phyloP scores from a whole-genome alignment of 2,329 filamentous ascomycete species.

The Cordyceps tenuipes region DNA sequence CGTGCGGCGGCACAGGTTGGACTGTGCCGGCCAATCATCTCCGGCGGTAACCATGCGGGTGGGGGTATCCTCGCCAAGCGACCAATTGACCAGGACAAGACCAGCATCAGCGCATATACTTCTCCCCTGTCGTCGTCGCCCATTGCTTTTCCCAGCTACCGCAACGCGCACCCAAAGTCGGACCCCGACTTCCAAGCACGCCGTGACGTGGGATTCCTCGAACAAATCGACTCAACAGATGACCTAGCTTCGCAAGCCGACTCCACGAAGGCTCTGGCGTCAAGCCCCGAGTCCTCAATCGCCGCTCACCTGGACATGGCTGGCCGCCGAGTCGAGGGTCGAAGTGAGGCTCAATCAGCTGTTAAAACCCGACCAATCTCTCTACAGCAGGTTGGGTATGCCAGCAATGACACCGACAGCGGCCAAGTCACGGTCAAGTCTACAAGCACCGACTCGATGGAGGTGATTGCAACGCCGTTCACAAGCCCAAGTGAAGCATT shows the following conservation, averaged over 20 bases:
- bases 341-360: neutral
- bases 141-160: conserved; percentile 25
- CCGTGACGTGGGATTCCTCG: neutral
- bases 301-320: conserved; percentile 8
- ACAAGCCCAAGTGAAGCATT: conserved; percentile 47
- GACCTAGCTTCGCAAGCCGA: conserved; percentile 10
- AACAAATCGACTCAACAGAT: conserved; percentile 23
- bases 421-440: conserved; percentile 34
- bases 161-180: conserved; percentile 35
- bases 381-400: conserved; percentile 5
- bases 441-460: conserved; percentile 44
- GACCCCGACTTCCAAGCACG: conserved; percentile 34
- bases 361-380: neutral
- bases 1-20: conserved; percentile 57
- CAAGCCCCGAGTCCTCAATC: conserved; percentile 10
- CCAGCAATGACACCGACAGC: neutral
- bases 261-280: conserved; percentile 7
- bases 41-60: conserved; percentile 46
- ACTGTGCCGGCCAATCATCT: conserved; percentile 51
- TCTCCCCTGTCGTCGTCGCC: conserved; percentile 11
- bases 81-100: conserved; percentile 6
- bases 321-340: neutral
- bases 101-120: neutral
- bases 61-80: neutral
- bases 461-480: conserved; percentile 39